Evolutionary conservation across 495 filamentous ascomycete species (phyloP).

Genomic region (Aspergillus campestris): DNA sequence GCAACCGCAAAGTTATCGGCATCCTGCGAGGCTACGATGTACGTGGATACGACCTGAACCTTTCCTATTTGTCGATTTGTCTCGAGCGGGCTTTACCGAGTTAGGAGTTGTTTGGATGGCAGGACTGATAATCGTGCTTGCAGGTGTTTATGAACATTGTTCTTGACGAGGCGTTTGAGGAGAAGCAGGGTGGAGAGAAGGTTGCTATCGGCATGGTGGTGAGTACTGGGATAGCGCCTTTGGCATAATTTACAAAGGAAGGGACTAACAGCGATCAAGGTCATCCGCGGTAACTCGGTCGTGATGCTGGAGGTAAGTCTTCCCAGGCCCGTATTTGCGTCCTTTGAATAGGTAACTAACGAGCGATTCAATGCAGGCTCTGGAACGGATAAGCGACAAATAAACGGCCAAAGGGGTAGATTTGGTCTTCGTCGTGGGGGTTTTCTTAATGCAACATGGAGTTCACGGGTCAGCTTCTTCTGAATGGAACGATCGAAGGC

Average conservation of each 20-base stretch:
- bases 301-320: conserved; percentile 80
- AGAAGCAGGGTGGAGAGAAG: conserved; percentile 89
- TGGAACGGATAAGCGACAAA: conserved; percentile 52
- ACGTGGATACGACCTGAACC: conserved; percentile 17
- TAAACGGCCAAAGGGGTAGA: conserved; percentile 11
- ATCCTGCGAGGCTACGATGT: conserved; percentile 95
- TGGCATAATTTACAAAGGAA: not conserved
- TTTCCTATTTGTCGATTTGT: not conserved
- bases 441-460: conserved; percentile 28
- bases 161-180: conserved; percentile 94
- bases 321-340: not conserved
- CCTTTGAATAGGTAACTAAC: conserved; percentile 12
- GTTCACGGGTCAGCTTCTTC: conserved; percentile 37
- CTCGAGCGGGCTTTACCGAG: not conserved
- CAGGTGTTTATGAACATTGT: conserved; percentile 99
- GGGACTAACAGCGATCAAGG: conserved; percentile 20
- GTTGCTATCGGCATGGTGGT: conserved; percentile 88
- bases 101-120: not conserved
- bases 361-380: conserved; percentile 29
- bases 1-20: conserved; percentile 93
- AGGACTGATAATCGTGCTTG: not conserved
- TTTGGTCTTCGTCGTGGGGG: conserved; percentile 13
- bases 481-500: conserved; percentile 30
- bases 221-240: conserved; percentile 21
- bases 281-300: conserved; percentile 89